Base-by-base conservation (phyloP, 768 basidiomycete species). In the Suillus subalutaceus region DNA sequence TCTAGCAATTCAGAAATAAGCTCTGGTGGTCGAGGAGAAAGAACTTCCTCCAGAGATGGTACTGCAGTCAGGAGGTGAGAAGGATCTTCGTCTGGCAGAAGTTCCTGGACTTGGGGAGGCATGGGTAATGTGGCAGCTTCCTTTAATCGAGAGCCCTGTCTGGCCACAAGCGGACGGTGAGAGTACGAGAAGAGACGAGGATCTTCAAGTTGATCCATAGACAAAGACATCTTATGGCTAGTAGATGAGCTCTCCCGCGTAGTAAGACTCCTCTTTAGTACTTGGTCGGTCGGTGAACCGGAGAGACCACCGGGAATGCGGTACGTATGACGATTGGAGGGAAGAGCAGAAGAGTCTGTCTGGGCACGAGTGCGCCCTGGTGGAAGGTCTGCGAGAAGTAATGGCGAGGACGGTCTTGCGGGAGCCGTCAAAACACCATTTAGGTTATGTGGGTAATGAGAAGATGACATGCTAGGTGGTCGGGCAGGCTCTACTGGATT, bases 1-100 rank as follows among this genome's bases (percentile, higher is more conserved):
- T 86, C 79, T 20, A 89, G 82, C 68, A 96, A 78, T 67, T 91
- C 86, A 15, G 86, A 80, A 53, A 90, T 80, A 48, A 81, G 74
- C 70, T 88, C 84, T 5, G 87, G 87, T 55, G 86, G 74, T 58
- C 87, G 76, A 35, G 89, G 84, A 46, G 84, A 70, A 16, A 90
- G 73, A 6, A 81, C 75, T 69, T 85, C 79, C 65, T 87, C 88
- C 41, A 89, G 74, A 20, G 56, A 55, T 26, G 52, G 32, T 48
- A 67, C 30, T 6, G 10, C 26, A 23, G 43, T 48, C 55, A 13
- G 20, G 32, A 35, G 55, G 20, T 56, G 32, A 35, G 32, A 56
- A 35, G 55, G 6, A 20, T 35, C 55, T 18, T 52, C 32, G 10
- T 52, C 13, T 46, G 4, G 59, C 1, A 37, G 53, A 32, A 8